phyloP scores from a whole-genome alignment of 1,284 basidiomycete genomes.

The Apiotrichum montevideense region DNA sequence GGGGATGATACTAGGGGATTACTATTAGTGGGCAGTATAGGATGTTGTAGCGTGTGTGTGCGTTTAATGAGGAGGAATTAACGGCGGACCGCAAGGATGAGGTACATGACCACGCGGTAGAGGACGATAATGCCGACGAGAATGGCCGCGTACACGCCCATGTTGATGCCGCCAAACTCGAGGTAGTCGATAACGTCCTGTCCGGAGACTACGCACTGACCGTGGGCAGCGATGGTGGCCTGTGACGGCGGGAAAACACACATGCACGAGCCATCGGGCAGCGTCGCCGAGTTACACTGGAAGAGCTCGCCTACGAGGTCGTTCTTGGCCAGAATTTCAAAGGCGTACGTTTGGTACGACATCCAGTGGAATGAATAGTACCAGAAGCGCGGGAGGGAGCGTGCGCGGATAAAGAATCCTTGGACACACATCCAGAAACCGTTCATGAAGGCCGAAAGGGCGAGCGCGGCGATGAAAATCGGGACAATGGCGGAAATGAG shows the following conservation, averaged over 20 bases:
- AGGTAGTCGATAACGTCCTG: conserved; percentile 32
- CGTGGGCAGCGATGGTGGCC: conserved; percentile 49
- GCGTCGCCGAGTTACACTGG: conserved; percentile 37
- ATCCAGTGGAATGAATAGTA: conserved; percentile 12
- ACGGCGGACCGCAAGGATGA: not conserved
- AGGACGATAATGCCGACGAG: conserved; percentile 41
- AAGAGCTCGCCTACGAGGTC: conserved; percentile 54
- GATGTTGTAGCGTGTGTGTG: too few relatives aligned
- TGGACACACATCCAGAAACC: conserved; percentile 58
- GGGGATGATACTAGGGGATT: too few relatives aligned
- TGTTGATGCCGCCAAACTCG: conserved; percentile 18
- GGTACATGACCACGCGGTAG: conserved; percentile 27
- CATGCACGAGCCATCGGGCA: conserved; percentile 10
- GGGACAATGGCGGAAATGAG: conserved; percentile 55
- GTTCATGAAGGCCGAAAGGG: conserved; percentile 55
- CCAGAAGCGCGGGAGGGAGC: conserved; percentile 17
- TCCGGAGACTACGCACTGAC: conserved; percentile 36
- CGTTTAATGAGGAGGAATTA: not conserved
- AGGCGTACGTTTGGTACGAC: conserved; percentile 52
- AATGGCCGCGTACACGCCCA: conserved; percentile 36
- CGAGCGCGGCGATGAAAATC: conserved; percentile 59
- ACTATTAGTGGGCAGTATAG: too few relatives aligned
- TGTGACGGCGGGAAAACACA: conserved; percentile 11
- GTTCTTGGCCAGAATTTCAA: conserved; percentile 49
- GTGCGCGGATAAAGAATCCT: conserved; percentile 17